Conservation (phyloP, 1,284 basidiomycete genomes). For the Stereum hirsutum region DNA sequence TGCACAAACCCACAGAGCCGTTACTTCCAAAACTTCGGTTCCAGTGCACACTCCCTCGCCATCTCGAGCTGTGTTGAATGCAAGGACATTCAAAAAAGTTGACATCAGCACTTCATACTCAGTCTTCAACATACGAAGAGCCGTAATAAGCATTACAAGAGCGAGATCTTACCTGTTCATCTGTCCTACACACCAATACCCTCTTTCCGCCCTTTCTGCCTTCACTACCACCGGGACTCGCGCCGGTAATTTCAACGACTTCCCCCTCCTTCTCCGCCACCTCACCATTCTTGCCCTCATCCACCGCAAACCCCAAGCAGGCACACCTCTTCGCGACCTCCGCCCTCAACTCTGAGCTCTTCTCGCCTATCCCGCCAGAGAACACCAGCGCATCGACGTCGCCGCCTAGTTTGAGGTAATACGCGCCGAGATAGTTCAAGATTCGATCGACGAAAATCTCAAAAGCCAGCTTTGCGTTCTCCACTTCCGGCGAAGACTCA, state of each 20-base stretch:
- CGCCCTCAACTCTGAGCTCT: conserved; percentile 47
- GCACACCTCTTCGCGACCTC: conserved; percentile 42
- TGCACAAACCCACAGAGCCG: too few species aligned
- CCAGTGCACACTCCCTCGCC: conserved; percentile 46
- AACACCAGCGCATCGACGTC: conserved; percentile 76
- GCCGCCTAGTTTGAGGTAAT: conserved; percentile 62
- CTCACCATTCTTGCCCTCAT: conserved; percentile 23
- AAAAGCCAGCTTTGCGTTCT: too few species aligned
- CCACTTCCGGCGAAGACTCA: conserved; percentile 21
- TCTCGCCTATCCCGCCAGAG: conserved; percentile 81
- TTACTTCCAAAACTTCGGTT: conserved; percentile 27
- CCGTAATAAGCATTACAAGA: not conserved
- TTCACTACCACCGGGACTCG: conserved; percentile 20
- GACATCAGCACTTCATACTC: conserved; percentile 7
- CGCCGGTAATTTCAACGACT: conserved; percentile 32
- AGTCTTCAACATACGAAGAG: not conserved
- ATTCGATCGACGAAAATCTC: conserved; percentile 70
- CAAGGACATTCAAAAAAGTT: not conserved
- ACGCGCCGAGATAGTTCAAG: conserved; percentile 62
- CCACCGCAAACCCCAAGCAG: conserved; percentile 53
- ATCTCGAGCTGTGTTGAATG: conserved; percentile 42
- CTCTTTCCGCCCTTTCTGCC: conserved; percentile 23
- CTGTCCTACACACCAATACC: conserved; percentile 53
- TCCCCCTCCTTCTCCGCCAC: conserved; percentile 32
- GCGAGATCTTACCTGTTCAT: conserved; percentile 34